These are phyloP conservation scores for Rhododendron williamsianum DNA, from an alignment of 148 eudicot genomes.

Conservation along the genomic window DNA sequence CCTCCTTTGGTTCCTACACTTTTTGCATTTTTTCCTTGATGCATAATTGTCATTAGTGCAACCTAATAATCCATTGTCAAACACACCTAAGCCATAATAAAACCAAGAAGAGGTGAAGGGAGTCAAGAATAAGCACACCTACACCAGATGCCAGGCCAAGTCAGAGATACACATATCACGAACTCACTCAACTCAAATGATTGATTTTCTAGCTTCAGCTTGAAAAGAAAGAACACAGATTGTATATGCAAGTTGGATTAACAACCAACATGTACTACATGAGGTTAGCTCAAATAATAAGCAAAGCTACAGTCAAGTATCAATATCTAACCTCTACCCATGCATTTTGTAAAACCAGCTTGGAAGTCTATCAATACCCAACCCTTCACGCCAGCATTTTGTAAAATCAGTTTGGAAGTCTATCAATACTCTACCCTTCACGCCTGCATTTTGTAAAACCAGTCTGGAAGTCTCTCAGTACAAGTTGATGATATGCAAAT, in stretches of 20 bases:
- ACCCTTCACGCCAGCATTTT: neutral
- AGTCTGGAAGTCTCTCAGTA: neutral
- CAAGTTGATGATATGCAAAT: neutral
- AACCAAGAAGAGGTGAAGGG: slow-evolving; percentile 44
- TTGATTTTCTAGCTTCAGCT: slow-evolving; percentile 9
- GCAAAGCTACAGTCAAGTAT: too few species aligned
- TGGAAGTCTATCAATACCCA: too few species aligned
- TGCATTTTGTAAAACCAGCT: too few species aligned
- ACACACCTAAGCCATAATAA: slow-evolving; percentile 26
- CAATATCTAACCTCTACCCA: too few species aligned
- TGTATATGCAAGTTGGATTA: neutral
- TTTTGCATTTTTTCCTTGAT: too few species aligned
- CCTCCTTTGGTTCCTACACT: too few species aligned
- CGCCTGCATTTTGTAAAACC: neutral
- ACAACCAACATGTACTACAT: neutral
- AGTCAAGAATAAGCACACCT: slow-evolving; percentile 59
- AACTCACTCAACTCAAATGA: slow-evolving; percentile 44
- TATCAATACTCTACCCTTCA: neutral
- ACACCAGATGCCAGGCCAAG: slow-evolving; percentile 31
- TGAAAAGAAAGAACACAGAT: neutral
- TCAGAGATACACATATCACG: slow-evolving; percentile 41
- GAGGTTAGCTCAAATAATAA: too few species aligned
- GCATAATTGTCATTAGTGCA: too few species aligned
- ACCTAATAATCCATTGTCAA: too few species aligned
- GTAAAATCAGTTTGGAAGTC: neutral